Base-by-base conservation (phyloP, 2,329 filamentous ascomycete species). In the Epichloe sp. region DNA sequence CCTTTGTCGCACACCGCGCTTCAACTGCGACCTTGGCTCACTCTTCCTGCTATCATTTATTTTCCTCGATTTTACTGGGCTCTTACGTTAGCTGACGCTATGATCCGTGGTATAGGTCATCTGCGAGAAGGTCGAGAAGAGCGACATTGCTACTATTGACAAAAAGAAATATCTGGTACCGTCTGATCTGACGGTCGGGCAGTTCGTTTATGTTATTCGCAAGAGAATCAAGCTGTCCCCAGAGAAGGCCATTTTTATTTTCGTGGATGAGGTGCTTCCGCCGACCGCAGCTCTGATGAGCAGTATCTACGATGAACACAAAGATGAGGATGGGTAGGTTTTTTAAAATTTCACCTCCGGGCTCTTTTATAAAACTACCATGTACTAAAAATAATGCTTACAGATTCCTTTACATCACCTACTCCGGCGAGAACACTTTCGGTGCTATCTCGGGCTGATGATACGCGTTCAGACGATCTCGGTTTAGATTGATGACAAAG, bases 101-200 rank as follows among this genome's bases (percentile, higher is more conserved):
- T n/a, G 5, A 4, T 40, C 36, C 23, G 2, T 34, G 11, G 4
- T 56, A 60, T 62, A 95, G 90, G 91, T 98, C 57, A 98, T 98
- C 69, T 98, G 93, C 78, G 93, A 97, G 74, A 97, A 97, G 78
- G 91, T 97, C 61, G 93, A 98, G 75, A 97, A 96, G 77, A 94
- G 87, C 56, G 93, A 98, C 68, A 98, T 98, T 63, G 93, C 93
- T 54, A 97, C 93, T 60, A 98, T 98, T 79, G 93, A 98, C 76
- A 98, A 98, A 85, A 98, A 98, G 83, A 98, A 98, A 77, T 98
- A 98, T 67, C 81, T 98, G 47, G 93, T 98, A 31, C 93, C 93
- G 14, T 89, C 93, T 61, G 93, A 98, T 68, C 82, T 98, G 66
- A 98, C 93, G 56, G 93, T 98, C 57, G 93, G 93, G 63, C 93